phyloP scores from a whole-genome alignment of 768 basidiomycete species.

The Leccinum barrowsii region DNA sequence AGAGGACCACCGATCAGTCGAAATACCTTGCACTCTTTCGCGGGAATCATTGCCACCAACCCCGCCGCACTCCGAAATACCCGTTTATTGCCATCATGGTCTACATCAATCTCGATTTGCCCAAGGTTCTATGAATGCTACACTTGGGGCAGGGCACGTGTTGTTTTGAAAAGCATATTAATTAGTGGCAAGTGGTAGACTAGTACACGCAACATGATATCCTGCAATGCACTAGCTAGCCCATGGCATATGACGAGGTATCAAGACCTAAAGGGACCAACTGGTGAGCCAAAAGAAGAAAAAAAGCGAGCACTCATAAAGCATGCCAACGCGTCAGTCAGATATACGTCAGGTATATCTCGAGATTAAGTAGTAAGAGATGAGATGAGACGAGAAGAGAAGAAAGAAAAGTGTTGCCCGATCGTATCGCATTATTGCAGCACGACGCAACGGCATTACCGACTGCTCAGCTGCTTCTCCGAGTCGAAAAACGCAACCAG shows the following conservation, averaged over 20 bases:
- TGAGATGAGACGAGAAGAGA: background rate
- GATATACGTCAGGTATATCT: background rate
- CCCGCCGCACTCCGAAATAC: background rate
- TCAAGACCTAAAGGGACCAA: background rate
- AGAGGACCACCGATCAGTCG: background rate
- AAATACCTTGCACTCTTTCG: background rate
- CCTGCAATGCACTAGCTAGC: background rate
- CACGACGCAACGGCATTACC: background rate
- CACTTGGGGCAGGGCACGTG: background rate
- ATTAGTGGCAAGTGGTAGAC: background rate
- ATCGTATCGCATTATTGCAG: background rate
- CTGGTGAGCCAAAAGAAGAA: background rate
- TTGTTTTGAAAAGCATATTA: background rate
- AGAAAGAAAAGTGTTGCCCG: background rate
- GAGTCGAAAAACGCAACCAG: conserved; percentile 82
- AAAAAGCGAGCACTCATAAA: background rate
- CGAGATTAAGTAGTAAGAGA: background rate
- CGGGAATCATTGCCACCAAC: background rate
- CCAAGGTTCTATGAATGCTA: background rate
- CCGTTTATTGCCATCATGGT: background rate
- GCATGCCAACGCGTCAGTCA: background rate
- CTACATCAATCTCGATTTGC: background rate
- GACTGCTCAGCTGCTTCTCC: conserved; percentile 16
- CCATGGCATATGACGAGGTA: background rate
- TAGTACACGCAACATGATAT: conserved; percentile 6